Evolutionary conservation across 768 basidiomycete genomes (phyloP).

Genomic region (Hypholoma fasciculare): DNA sequence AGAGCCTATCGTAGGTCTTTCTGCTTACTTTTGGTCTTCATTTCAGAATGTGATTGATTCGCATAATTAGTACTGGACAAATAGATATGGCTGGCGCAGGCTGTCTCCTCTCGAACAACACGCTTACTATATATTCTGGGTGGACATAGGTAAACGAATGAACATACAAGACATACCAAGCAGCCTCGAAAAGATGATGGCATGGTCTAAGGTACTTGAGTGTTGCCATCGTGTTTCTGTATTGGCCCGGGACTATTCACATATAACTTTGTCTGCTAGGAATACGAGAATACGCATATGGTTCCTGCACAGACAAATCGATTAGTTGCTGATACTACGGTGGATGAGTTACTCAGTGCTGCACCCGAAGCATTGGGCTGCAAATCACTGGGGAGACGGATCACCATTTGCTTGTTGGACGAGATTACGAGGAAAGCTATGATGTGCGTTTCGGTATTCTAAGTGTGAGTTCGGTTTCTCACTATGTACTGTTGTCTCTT

Average conservation of each 20-base stretch:
- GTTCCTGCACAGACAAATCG: slow-evolving; percentile 40
- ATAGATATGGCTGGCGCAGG: slow-evolving; percentile 42
- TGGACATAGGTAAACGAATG: slow-evolving; percentile 47
- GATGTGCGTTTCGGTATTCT: slow-evolving; percentile 34
- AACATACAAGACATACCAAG: slow-evolving; percentile 46
- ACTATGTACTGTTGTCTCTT: background rate
- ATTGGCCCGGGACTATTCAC: background rate
- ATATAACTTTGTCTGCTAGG: slow-evolving; percentile 19
- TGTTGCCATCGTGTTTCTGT: background rate
- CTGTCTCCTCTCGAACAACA: slow-evolving; percentile 46
- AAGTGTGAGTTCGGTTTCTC: background rate
- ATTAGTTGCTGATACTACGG: slow-evolving; percentile 38
- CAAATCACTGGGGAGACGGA: slow-evolving; percentile 30
- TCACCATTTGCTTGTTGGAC: slow-evolving; percentile 38
- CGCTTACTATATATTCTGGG: slow-evolving; percentile 44
- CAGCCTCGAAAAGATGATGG: slow-evolving; percentile 32
- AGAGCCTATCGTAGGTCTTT: slow-evolving; percentile 38
- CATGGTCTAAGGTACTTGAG: slow-evolving; percentile 39
- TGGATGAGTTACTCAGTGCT: slow-evolving; percentile 38
- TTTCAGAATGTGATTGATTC: background rate
- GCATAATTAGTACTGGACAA: slow-evolving; percentile 34
- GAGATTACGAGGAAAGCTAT: slow-evolving; percentile 44
- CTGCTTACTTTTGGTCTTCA: too few relatives aligned
- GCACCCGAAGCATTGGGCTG: slow-evolving; percentile 39
- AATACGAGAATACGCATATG: slow-evolving; percentile 44